These are phyloP conservation scores for Sambucus nigra DNA, from an alignment of 129 eudicot genomes.

Conservation along the genomic window DNA sequence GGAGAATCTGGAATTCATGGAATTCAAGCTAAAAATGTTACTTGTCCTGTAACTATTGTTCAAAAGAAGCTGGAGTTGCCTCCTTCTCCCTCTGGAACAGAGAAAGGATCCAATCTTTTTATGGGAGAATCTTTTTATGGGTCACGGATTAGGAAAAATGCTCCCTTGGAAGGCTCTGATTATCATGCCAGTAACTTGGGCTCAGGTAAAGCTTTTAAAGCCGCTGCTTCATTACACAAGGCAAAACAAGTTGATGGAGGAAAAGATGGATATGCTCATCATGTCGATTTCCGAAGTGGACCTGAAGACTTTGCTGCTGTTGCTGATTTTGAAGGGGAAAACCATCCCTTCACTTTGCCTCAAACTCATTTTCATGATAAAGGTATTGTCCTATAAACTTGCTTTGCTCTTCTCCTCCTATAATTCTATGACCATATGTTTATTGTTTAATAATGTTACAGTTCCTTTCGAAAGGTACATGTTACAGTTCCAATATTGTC, in stretches of 20 bases:
- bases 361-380: conserved; percentile 32
- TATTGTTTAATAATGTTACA: conserved; percentile 3
- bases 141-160: conserved; percentile 19
- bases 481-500: not conserved
- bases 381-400: conserved; percentile 36
- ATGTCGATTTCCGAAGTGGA: conserved; percentile 1
- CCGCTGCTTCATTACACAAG: conserved; percentile 21
- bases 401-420: too few relatives aligned
- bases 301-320: conserved; percentile 20
- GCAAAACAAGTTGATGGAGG: conserved; percentile 22
- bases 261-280: conserved; percentile 15
- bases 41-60: conserved; percentile 27
- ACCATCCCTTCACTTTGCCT: conserved; percentile 38
- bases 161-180: conserved; percentile 22
- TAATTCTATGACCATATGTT: too few relatives aligned
- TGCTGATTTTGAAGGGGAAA: conserved; percentile 71
- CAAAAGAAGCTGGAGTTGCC: conserved; percentile 36
- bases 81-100: conserved; percentile 38
- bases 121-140: conserved; percentile 31
- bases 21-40: conserved; percentile 50
- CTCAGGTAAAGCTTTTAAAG: conserved; percentile 19
- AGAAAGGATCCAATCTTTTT: conserved; percentile 53
- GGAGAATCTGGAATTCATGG: conserved; percentile 92
- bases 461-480: too few relatives aligned
- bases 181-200: too few relatives aligned